Evolutionary conservation across 306 rosid genomes (phyloP).

Genomic region (Citrullus amarus): DNA sequence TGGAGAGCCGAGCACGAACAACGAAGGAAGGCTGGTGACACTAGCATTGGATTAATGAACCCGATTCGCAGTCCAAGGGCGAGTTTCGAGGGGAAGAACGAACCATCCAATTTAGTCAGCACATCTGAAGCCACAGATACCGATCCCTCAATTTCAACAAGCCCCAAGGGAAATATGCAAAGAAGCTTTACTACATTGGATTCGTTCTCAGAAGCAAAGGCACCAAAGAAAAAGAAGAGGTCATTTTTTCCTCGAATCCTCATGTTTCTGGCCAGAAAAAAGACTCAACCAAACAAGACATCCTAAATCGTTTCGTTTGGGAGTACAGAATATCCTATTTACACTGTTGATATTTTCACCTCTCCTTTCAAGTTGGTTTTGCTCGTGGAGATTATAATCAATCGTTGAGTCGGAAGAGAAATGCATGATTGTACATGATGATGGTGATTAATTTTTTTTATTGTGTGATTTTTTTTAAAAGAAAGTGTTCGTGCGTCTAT

Average conservation of each 20-base stretch:
- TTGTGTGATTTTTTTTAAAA: conserved; percentile 6
- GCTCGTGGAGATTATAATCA: conserved; percentile 17
- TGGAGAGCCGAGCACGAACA: conserved; percentile 96
- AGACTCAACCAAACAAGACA: conserved; percentile 32
- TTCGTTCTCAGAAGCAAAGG: conserved; percentile 45
- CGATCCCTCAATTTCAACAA: conserved; percentile 28
- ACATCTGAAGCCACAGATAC: conserved; percentile 16
- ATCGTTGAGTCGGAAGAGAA: conserved; percentile 7
- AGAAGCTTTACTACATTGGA: conserved; percentile 21
- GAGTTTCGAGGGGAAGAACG: conserved; percentile 55
- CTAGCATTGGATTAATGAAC: conserved; percentile 37
- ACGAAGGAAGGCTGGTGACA: conserved; percentile 51
- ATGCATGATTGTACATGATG: conserved; percentile 30
- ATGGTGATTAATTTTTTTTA: conserved; percentile 12
- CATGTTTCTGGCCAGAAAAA: conserved; percentile 76
- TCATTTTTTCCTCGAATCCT: conserved; percentile 72
- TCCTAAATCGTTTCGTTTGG: not conserved
- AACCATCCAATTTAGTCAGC: conserved; percentile 21
- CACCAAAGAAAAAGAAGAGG: conserved; percentile 63
- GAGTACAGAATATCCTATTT: not conserved
- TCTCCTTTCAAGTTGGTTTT: conserved; percentile 17
- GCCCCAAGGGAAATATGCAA: conserved; percentile 30
- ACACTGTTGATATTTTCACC: conserved; percentile 8
- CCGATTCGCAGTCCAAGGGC: conserved; percentile 50
- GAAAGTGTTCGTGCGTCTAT: conserved; percentile 27